phyloP scores from a whole-genome alignment of 2,329 filamentous ascomycete species.

The Botrytis galanthina region DNA sequence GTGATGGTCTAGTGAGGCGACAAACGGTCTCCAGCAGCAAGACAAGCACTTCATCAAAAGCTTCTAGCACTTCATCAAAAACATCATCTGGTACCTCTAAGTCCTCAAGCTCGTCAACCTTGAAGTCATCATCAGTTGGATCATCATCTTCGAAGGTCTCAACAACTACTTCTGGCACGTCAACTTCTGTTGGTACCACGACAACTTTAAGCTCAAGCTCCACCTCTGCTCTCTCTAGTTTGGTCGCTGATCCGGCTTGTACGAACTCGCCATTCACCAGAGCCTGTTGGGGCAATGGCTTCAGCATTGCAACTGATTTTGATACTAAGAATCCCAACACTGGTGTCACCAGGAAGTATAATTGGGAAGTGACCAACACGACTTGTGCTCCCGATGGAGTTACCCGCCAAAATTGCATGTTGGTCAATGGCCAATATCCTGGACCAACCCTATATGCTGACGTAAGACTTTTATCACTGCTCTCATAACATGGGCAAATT shows the following conservation, averaged over 20 bases:
- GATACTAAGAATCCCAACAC: constrained; percentile 37
- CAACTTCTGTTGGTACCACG: not conserved
- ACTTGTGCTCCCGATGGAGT: constrained; percentile 43
- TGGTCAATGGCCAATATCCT: constrained; percentile 36
- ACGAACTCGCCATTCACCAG: constrained; percentile 37
- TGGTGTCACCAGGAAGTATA: constrained; percentile 37
- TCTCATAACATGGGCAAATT: not conserved
- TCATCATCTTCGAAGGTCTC: constrained; percentile 2
- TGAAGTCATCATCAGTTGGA: not conserved
- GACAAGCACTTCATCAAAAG: not conserved
- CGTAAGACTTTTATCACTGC: constrained; percentile 9
- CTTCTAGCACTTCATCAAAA: not conserved
- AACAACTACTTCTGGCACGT: constrained; percentile 4
- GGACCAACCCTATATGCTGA: constrained; percentile 35
- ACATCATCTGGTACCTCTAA: not conserved
- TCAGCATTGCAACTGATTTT: constrained; percentile 37
- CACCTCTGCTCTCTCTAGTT: constrained; percentile 14
- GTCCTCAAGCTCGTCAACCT: not conserved
- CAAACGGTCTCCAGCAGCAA: not conserved
- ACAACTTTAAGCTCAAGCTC: constrained; percentile 10
- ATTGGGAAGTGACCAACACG: constrained; percentile 29
- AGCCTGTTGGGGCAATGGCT: constrained; percentile 37
- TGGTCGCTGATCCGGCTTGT: constrained; percentile 27
- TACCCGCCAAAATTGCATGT: constrained; percentile 49
- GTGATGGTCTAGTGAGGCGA: constrained; percentile 4